Conservation (phyloP, 2,329 filamentous ascomycete species). For the Alternaria angustiovoidea region DNA sequence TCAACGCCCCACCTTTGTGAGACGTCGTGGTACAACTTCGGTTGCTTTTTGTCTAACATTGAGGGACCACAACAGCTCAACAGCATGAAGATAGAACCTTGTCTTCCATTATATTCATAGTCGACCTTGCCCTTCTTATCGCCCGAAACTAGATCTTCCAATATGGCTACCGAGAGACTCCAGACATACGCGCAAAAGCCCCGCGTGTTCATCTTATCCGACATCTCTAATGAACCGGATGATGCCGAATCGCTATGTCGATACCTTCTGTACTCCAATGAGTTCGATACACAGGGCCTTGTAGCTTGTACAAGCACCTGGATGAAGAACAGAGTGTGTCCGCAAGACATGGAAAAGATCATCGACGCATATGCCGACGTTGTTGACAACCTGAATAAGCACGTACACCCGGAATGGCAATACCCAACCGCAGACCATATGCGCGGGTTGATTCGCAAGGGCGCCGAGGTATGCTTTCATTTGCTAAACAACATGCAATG, state of each 20-base stretch:
- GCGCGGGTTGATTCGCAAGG: constrained; percentile 36
- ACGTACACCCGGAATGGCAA: constrained; percentile 49
- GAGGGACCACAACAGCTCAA: constrained; percentile 25
- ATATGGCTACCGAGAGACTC: constrained; percentile 38
- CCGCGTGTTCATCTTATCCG: constrained; percentile 52
- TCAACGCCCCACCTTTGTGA: constrained; percentile 26
- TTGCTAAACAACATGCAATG: neutral
- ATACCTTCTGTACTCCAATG: constrained; percentile 50
- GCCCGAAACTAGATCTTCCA: neutral
- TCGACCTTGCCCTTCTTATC: neutral
- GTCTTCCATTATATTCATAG: neutral
- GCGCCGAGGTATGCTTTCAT: constrained; percentile 39
- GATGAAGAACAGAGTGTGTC: constrained; percentile 50
- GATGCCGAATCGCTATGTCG: constrained; percentile 50
- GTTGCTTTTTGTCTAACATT: constrained; percentile 24
- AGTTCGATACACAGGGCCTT: constrained; percentile 51
- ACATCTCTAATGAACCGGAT: constrained; percentile 53
- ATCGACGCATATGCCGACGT: constrained; percentile 44
- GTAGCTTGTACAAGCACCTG: constrained; percentile 52
- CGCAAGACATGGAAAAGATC: constrained; percentile 48
- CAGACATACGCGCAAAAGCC: constrained; percentile 46
- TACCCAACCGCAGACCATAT: constrained; percentile 42
- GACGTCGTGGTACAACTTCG: constrained; percentile 28
- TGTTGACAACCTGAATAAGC: constrained; percentile 59
- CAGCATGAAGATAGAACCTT: constrained; percentile 11